Conservation (phyloP, 345 rosid genomes). For the Eucalyptus globulus region DNA sequence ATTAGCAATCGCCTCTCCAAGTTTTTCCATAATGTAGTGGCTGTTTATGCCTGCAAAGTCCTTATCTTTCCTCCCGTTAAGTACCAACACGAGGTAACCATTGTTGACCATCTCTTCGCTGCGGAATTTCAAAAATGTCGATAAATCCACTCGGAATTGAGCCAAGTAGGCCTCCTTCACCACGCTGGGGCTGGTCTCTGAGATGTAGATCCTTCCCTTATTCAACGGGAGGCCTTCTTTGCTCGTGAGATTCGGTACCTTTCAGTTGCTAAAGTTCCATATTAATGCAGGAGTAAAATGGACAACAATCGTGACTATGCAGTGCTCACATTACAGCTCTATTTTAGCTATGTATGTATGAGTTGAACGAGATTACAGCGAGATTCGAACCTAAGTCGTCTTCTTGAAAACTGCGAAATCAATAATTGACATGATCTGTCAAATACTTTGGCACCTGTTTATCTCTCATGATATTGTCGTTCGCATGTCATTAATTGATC, state of each 20-base stretch:
- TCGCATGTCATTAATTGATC: neutral
- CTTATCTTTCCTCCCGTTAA: neutral
- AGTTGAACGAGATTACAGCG: neutral
- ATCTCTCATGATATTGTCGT: neutral
- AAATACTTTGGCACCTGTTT: neutral
- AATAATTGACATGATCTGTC: neutral
- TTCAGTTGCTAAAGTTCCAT: neutral
- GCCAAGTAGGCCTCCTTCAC: conserved; percentile 7
- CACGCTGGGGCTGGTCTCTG: neutral
- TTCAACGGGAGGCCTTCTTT: conserved; percentile 3
- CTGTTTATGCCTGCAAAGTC: neutral
- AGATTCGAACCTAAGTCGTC: neutral
- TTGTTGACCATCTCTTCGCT: neutral
- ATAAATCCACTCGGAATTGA: conserved; percentile 7
- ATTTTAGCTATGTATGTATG: neutral
- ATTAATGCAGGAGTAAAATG: neutral
- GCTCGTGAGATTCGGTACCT: conserved; percentile 1
- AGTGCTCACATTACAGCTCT: neutral
- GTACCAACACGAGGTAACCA: neutral
- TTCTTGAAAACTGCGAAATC: neutral
- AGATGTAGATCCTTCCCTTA: conserved; percentile 8
- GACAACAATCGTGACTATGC: neutral
- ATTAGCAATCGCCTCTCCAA: neutral
- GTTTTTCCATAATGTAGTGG: neutral
- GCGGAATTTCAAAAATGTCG: neutral